Evolutionary conservation across 2,329 filamentous ascomycete species (phyloP), one percentile per base, ranked within the genome.

Genomic region (Xylaria digitata): DNA sequence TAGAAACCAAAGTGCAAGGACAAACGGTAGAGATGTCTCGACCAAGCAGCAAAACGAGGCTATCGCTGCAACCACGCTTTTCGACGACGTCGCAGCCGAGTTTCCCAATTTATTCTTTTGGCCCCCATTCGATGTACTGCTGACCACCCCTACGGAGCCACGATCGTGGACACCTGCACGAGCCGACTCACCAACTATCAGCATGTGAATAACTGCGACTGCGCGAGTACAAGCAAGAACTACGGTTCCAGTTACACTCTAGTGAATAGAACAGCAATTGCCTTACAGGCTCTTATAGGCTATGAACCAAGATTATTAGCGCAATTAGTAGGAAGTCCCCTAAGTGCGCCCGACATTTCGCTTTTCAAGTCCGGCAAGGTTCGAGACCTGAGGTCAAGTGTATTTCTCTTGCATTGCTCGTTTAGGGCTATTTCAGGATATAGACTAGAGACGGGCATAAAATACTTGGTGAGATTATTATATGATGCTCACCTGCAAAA

Each of bases 111-210:
- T n/a, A 34, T 61, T 61, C 45, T 62, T 65, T 42, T 65, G 65
- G 49, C 23, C 57, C n/a, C 49, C 55, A 21, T 55, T 65, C 15
- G 43, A 69, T 48, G 21, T 56, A 6, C 37, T 60, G n/a, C 40
- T 67, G 11, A 58, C 21, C 7, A 62, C 52, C 13, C 64, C 67
- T 26, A 57, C 53, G 17, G 50, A 64, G 42, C 34, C 42, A 48
- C 52, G 60, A 32, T 32, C 40, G 26, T 59, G 54, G 48, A 55
- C 60, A 21, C 50, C 57, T 55, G 64, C 67, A 34, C 60, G 53
- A 17, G 67, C 67, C 3, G 67, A 70, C 23, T 70, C 67, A 23
- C 67, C 67, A 11, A 70, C 67, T 13, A 34, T 70, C 11, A 65
- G 46, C 46, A 62, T 61, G 32, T 23, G 26, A 13, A 56, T 60